phyloP scores from a whole-genome alignment of 1,284 basidiomycete genomes.

The Trichosporon faecale region DNA sequence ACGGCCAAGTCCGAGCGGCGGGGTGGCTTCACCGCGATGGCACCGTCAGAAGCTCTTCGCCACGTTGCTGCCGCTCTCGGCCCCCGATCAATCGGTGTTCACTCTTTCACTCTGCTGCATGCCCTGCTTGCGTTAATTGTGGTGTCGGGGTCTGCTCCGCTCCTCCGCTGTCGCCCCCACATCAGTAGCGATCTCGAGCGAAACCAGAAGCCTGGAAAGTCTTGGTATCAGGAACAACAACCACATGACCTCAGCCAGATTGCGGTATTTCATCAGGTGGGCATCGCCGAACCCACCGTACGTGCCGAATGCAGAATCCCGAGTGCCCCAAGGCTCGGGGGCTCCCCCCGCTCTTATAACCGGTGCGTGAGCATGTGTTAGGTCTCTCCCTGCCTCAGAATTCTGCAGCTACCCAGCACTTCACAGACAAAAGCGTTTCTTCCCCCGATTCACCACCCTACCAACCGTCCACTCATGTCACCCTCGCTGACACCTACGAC shows the following conservation, averaged over 20 bases:
- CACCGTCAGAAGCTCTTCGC: neutral
- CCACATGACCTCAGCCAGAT: neutral
- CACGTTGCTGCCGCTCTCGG: neutral
- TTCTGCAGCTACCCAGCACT: neutral
- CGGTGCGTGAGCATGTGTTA: neutral
- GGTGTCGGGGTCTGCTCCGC: too few relatives aligned
- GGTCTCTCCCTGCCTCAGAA: neutral
- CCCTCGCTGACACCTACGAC: neutral
- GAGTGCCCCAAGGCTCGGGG: neutral
- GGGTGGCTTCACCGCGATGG: neutral
- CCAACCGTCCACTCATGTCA: neutral
- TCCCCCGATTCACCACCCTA: neutral
- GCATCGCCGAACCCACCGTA: neutral
- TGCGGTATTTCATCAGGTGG: neutral
- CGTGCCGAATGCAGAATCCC: neutral
- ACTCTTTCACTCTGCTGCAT: neutral
- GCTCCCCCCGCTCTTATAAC: neutral
- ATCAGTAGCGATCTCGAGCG: neutral
- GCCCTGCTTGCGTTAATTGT: neutral
- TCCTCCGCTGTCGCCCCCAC: neutral
- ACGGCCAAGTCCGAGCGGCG: slow-evolving; percentile 7
- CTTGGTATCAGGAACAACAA: neutral
- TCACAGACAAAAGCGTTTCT: neutral
- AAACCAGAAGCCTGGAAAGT: neutral
- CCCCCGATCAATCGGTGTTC: neutral